Conservation (phyloP, 2,329 filamentous ascomycete species). For the Beauveria asiatica region DNA sequence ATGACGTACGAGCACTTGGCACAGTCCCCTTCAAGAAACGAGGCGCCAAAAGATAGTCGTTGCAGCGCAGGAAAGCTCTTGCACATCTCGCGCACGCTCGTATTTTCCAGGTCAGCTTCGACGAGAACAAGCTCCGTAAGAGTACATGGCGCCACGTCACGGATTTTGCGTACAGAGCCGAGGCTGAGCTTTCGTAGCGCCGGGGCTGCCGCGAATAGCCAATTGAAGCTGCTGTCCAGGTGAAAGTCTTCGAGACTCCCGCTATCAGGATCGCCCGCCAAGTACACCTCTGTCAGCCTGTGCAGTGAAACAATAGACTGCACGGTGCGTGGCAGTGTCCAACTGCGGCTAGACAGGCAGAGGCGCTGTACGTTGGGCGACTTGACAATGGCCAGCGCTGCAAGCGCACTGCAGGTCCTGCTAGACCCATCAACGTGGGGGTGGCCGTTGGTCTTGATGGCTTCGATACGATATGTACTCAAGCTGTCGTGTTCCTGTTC, state of each 20-base stretch:
- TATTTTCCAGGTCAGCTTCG: not conserved
- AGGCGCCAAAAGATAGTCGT: not conserved
- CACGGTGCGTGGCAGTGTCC: not conserved
- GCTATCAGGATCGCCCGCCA: too few relatives aligned
- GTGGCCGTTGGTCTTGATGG: not conserved
- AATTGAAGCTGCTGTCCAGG: not conserved
- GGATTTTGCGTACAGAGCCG: accelerated
- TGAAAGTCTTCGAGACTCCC: not conserved
- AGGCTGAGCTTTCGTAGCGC: not conserved
- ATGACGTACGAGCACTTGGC: not conserved
- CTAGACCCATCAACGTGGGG: not conserved
- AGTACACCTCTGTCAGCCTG: not conserved
- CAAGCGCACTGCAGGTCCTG: not conserved
- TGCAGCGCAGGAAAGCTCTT: not conserved
- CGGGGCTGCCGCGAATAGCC: not conserved
- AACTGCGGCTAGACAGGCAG: not conserved
- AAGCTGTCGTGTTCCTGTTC: not conserved
- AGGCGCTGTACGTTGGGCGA: not conserved
- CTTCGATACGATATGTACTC: not conserved
- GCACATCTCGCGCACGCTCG: not conserved
- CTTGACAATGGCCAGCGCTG: not conserved
- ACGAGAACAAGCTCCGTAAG: not conserved
- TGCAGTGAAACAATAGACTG: not conserved
- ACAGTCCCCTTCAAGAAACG: too few relatives aligned
- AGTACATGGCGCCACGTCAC: not conserved